These are phyloP conservation scores for Dothistroma septosporum DNA, from an alignment of 2,329 filamentous ascomycete genomes.

Conservation along the genomic window DNA sequence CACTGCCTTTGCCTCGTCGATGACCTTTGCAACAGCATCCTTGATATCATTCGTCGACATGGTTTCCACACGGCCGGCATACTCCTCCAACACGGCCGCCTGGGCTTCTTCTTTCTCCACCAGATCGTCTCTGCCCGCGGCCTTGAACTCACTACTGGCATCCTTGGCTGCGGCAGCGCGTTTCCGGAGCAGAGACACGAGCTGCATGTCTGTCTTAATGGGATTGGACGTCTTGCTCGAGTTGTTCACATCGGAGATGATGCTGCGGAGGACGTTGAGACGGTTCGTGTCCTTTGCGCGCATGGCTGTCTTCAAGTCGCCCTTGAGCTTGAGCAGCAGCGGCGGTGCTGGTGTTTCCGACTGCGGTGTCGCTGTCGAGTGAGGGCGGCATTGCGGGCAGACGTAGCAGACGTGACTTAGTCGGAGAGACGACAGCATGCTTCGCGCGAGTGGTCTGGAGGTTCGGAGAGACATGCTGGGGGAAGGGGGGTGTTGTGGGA, in stretches of 20 bases:
- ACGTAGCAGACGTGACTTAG: slow-evolving; percentile 13
- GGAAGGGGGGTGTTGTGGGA: background rate
- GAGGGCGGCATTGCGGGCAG: slow-evolving; percentile 27
- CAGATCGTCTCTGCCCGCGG: slow-evolving; percentile 63
- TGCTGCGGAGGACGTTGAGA: slow-evolving; percentile 62
- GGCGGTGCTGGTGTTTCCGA: slow-evolving; percentile 32
- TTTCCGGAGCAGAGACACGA: slow-evolving; percentile 65
- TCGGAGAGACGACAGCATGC: slow-evolving; percentile 4
- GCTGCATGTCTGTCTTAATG: slow-evolving; percentile 65
- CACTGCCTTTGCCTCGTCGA: slow-evolving; percentile 47
- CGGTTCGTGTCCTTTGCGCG: slow-evolving; percentile 52
- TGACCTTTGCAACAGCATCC: slow-evolving; percentile 48
- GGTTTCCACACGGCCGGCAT: slow-evolving; percentile 56
- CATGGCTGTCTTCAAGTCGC: slow-evolving; percentile 48
- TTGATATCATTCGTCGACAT: slow-evolving; percentile 58
- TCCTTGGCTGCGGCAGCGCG: slow-evolving; percentile 55
- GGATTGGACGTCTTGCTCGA: slow-evolving; percentile 68
- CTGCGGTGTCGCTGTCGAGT: slow-evolving; percentile 25
- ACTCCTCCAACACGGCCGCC: slow-evolving; percentile 61
- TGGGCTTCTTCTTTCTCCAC: slow-evolving; percentile 67
- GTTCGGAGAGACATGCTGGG: slow-evolving; percentile 3
- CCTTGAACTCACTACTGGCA: slow-evolving; percentile 60
- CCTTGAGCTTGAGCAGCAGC: slow-evolving; percentile 43
- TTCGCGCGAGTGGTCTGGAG: slow-evolving; percentile 15
- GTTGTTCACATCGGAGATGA: slow-evolving; percentile 69